phyloP scores from a whole-genome alignment of 2,329 filamentous ascomycete species.

The Ceratocystis albifundus region DNA sequence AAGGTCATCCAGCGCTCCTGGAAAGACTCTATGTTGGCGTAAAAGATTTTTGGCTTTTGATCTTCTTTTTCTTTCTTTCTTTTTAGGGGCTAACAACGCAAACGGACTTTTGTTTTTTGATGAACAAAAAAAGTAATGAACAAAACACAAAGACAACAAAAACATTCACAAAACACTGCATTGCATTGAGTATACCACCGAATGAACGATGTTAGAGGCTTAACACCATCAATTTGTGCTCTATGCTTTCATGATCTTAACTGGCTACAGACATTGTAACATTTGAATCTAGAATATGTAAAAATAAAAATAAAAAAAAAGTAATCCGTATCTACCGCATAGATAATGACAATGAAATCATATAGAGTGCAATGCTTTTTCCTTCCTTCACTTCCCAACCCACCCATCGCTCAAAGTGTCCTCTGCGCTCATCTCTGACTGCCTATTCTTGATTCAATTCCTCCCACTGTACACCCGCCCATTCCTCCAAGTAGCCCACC shows the following conservation, averaged over 20 bases:
- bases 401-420: background rate
- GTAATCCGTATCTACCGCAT: slow-evolving; percentile 1
- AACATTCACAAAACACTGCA: slow-evolving; percentile 9
- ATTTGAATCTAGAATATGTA: background rate
- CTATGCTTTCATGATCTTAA: background rate
- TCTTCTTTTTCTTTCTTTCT: slow-evolving; percentile 19
- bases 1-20: slow-evolving; percentile 73
- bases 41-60: slow-evolving; percentile 9
- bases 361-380: background rate
- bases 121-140: slow-evolving; percentile 21
- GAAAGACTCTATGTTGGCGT: slow-evolving; percentile 45
- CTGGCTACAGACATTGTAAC: background rate
- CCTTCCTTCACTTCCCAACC: background rate
- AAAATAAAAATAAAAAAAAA: too few relatives aligned
- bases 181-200: background rate
- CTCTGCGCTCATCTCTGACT: slow-evolving; percentile 16
- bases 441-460: slow-evolving; percentile 44
- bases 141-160: slow-evolving; percentile 18
- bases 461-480: slow-evolving; percentile 98
- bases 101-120: slow-evolving; percentile 13
- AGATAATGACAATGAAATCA: background rate
- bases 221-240: background rate
- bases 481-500: slow-evolving; percentile 80
- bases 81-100: slow-evolving; percentile 13
- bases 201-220: too few relatives aligned